A percentile compares a stretch with the other conserved stretches of the same genome.
phyloP scores from a whole-genome alignment of 2,329 filamentous ascomycete genomes.

The Pseudomassariella vexata region DNA sequence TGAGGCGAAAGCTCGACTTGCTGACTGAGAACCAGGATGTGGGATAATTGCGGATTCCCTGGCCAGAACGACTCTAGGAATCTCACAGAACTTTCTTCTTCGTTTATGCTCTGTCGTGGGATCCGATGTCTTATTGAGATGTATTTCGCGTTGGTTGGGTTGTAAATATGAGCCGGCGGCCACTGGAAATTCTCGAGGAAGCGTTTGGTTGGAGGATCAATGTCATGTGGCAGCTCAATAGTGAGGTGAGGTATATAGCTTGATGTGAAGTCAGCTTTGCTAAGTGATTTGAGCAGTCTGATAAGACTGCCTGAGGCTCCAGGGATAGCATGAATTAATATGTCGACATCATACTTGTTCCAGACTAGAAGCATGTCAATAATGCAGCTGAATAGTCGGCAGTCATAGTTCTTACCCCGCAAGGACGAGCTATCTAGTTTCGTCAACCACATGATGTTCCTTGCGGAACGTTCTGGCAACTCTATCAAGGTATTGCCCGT shows the following conservation, averaged over 20 bases:
- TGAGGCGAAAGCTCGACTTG: slow-evolving; percentile 73
- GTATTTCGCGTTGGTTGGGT: slow-evolving; percentile 39
- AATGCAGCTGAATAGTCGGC: slow-evolving; percentile 3
- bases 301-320: slow-evolving; percentile 69
- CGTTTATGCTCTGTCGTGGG: slow-evolving; percentile 47
- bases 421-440: slow-evolving; percentile 70
- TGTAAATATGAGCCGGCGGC: slow-evolving; percentile 45
- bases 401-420: slow-evolving; percentile 38
- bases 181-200: slow-evolving; percentile 63
- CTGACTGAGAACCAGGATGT: slow-evolving; percentile 80
- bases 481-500: slow-evolving; percentile 64
- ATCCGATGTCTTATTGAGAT: slow-evolving; percentile 74
- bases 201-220: slow-evolving; percentile 59
- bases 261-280: slow-evolving; percentile 68
- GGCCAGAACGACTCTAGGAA: slow-evolving; percentile 91
- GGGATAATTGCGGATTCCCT: slow-evolving; percentile 52
- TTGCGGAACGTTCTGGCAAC: slow-evolving; percentile 58
- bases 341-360: slow-evolving; percentile 73
- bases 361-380: slow-evolving; percentile 49
- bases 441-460: slow-evolving; percentile 70
- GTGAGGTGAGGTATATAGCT: slow-evolving; percentile 68
- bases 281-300: slow-evolving; percentile 70
- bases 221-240: slow-evolving; percentile 69
- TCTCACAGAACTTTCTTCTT: slow-evolving; percentile 66
- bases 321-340: slow-evolving; percentile 71